Conservation (phyloP, 2,329 filamentous ascomycete species). For the Nothophoma quercina region DNA sequence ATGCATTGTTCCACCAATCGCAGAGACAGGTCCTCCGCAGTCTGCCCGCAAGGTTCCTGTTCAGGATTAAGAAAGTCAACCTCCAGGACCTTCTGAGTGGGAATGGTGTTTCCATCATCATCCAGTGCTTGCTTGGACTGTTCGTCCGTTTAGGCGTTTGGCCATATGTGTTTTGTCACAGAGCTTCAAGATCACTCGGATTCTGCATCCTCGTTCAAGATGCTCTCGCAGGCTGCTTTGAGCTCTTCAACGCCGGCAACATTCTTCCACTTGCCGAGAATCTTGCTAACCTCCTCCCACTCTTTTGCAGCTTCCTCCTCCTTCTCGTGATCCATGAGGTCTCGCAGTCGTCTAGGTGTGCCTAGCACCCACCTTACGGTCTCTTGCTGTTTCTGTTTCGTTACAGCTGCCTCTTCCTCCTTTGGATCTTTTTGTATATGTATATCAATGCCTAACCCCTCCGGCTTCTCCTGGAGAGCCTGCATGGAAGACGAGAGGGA, state of each 20-base stretch:
- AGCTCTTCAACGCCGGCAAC: constrained; percentile 54
- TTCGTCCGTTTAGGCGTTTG: neutral
- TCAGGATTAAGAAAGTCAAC: neutral
- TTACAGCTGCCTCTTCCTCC: constrained; percentile 36
- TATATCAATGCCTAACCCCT: constrained; percentile 37
- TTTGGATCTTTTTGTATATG: constrained; percentile 28
- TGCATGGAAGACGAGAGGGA: constrained; percentile 51
- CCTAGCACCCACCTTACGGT: constrained; percentile 70
- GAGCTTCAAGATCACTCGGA: constrained; percentile 27
- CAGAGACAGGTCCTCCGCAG: neutral
- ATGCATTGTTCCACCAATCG: constrained; percentile 17
- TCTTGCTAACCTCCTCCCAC: constrained; percentile 52
- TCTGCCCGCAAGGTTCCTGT: neutral
- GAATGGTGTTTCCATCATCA: no score
- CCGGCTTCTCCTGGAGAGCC: constrained; percentile 29
- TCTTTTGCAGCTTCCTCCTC: constrained; percentile 65
- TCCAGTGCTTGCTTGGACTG: no score
- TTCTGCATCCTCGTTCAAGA: constrained; percentile 37
- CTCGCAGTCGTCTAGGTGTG: constrained; percentile 66
- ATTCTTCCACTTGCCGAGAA: constrained; percentile 55
- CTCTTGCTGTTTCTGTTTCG: constrained; percentile 56
- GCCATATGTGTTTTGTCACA: neutral
- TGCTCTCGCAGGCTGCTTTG: constrained; percentile 46
- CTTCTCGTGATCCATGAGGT: constrained; percentile 66
- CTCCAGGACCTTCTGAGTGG: neutral